Base-by-base conservation (phyloP, 2,329 filamentous ascomycete genomes). In the Ophiostoma fasciatum region DNA sequence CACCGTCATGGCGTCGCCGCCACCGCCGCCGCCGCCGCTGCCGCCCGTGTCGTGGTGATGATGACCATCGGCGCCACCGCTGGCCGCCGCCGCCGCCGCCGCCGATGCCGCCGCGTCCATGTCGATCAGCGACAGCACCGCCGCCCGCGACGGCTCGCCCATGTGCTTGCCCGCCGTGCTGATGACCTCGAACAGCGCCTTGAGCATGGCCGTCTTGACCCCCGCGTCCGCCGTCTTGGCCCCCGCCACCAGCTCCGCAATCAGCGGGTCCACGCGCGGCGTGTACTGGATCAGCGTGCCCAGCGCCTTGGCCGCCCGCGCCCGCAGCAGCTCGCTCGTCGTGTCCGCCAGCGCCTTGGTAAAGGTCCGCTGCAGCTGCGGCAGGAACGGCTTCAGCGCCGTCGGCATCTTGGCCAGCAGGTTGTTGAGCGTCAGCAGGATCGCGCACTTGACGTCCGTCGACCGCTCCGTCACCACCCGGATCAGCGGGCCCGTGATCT, bases 401-500 rank as follows among this genome's bases (percentile, higher is more conserved):
- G 81, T 74, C 1, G 90, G 90, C 56, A 98, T 96, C 69, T 96
- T 98, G 59, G 94, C 85, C 26, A 98, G 66, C 21, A 98, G 64
- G 48, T 92, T 94, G 63, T 94, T 96, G 46, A 98, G 72, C 0
- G 90, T 94, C 36, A 92, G 70, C 42, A 98, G 66, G 54, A 98
- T 94, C 28, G 90, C 90, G 42, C 83, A 80, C 62, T 94, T 96
- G 57, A 98, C 85, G 35, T 98, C 92, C 3, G 85, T 85, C 3
- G 90, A 94, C 43, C 88, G 77, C 57, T 98, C 90, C 5, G 90
- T 94, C 14, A 98, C 87, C 17, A 96, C 88, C 70, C 90, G 82
- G 56, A 98, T 98, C 36, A 98, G 72, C 17, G 92, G 90, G 53
- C 90, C 90, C 5, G 92, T 96, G 48, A 98, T 94, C 52, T 94